These are phyloP conservation scores for Taphrina betulina DNA, from an alignment of 1,139 yeast genomes.

Conservation along the genomic window DNA sequence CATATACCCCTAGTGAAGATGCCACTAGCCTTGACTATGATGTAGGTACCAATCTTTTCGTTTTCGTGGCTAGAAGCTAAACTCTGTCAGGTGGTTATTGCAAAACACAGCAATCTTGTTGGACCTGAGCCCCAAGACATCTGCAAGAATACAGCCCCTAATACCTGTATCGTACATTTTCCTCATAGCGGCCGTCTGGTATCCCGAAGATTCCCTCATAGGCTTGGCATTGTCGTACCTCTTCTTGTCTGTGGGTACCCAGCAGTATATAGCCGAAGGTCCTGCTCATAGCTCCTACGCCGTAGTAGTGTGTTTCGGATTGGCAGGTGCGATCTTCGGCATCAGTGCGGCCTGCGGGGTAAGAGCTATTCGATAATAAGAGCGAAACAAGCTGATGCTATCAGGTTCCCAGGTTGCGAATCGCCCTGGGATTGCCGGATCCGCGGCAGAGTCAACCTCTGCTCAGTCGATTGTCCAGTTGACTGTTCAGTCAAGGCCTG, in stretches of 20 bases:
- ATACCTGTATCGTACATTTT: too few relatives aligned
- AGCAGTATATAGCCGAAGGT: slow-evolving; percentile 22
- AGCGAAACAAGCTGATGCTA: neutral
- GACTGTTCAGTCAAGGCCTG: too few relatives aligned
- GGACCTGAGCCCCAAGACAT: too few relatives aligned
- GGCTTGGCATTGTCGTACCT: slow-evolving; percentile 13
- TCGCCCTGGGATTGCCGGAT: neutral
- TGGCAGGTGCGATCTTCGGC: slow-evolving; percentile 5
- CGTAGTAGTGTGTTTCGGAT: neutral
- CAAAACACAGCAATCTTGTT: slow-evolving; percentile 6
- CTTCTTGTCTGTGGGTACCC: slow-evolving; percentile 17
- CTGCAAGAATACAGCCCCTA: too few relatives aligned
- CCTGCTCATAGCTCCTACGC: too few relatives aligned
- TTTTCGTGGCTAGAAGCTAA: neutral
- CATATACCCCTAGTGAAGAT: slow-evolving; percentile 23
- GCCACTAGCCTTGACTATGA: slow-evolving; percentile 17
- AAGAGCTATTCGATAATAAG: neutral
- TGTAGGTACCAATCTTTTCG: neutral
- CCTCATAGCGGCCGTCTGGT: too few relatives aligned
- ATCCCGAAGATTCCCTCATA: slow-evolving; percentile 20
- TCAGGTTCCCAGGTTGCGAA: slow-evolving; percentile 24
- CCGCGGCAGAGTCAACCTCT: neutral
- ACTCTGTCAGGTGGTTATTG: slow-evolving; percentile 14
- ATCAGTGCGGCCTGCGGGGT: slow-evolving; percentile 14
- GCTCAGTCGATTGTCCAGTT: too few relatives aligned